Percentiles rank a stretch among this genome's conserved stretches.
These are phyloP conservation scores for Pezizomycotina sp. DNA, from an alignment of 2,329 filamentous ascomycete species.

Conservation along the genomic window DNA sequence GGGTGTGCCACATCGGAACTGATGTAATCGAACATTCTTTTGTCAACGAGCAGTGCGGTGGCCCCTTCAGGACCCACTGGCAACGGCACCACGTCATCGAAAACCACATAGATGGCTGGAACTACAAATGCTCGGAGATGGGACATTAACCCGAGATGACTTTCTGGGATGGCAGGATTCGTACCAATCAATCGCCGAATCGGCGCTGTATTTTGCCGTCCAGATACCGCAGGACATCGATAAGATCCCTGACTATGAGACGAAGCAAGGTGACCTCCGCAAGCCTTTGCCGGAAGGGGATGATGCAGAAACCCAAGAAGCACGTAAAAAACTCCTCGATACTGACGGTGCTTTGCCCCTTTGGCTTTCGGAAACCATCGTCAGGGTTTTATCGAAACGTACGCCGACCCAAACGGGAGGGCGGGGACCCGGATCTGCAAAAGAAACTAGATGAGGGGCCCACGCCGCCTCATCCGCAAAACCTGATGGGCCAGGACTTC, in stretches of 20 bases:
- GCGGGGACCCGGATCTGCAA: conserved; percentile 1
- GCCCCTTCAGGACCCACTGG: conserved; percentile 4
- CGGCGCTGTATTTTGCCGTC: conserved; percentile 1
- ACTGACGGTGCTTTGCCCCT: conserved; percentile 1
- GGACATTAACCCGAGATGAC: not conserved
- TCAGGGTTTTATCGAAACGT: conserved; percentile 1
- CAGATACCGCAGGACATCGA: conserved; percentile 4
- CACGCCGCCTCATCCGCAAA: not conserved
- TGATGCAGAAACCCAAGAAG: not conserved
- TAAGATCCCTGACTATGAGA: not conserved
- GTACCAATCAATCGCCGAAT: not conserved
- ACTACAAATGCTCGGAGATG: conserved; percentile 4
- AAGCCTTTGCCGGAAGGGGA: conserved; percentile 1
- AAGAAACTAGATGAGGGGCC: not conserved
- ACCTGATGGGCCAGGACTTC: conserved; percentile 2
- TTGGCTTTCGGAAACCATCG: conserved; percentile 1
- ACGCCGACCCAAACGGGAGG: conserved; percentile 2
- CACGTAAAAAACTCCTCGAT: conserved; percentile 1
- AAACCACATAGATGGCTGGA: conserved; percentile 3
- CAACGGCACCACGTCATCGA: conserved; percentile 3
- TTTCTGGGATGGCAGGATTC: conserved; percentile 2
- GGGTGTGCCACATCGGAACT: conserved; percentile 3
- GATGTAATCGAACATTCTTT: conserved; percentile 4
- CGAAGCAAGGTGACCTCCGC: conserved; percentile 2
- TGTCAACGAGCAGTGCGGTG: conserved; percentile 3